Evolutionary conservation across 345 rosid species (phyloP), one percentile per base, ranked within the genome.

Genomic region (Citrus inodora): DNA sequence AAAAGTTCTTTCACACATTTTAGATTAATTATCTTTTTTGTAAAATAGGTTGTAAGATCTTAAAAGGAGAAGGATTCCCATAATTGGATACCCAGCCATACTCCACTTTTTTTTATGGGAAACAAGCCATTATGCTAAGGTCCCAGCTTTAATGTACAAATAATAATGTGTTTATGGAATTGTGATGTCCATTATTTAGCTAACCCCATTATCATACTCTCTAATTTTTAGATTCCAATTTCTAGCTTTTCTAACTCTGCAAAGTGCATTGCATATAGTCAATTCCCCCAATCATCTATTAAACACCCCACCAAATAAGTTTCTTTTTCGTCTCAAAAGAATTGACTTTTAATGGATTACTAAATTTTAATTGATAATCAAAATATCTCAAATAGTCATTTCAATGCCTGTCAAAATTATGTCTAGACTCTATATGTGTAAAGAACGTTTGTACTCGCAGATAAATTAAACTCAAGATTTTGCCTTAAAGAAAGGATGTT

Each of bases 51-150:
- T 21, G 1, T 38, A 24, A 16, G 13, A 17, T 24, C 59, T 25
- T 22, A 8, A 74, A 37, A 74, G 38, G 78, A 37, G 67, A 9
- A 25, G 24, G 77, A 60, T 75, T 75, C 70, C 46, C 61, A 63
- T 48, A 1, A 64, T 75, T 75, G 48, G 61, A 65, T 33, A 30
- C 51, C 53, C 61, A 42, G 9, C 61, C 21, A 38, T 32, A 32
- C 10, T 64, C 70, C 40, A 75, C 71, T 17, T 75, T 42, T 62
- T 40, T 40, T 40, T 64, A 24, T 42, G 6, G 13, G 7, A 74
- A 64, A 75, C 27, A 17, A n/a, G 38, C 8, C 70, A 28, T 17
- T 21, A 35, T 22, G 1, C 2, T 46, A 0, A 21, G 61, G 70
- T 30, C 71, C 78, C 70, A 22, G 42, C 28, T 11, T n/a, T 38